These are phyloP conservation scores for Pneumocystis carinii DNA, from an alignment of 1,139 yeast species.

Conservation along the genomic window DNA sequence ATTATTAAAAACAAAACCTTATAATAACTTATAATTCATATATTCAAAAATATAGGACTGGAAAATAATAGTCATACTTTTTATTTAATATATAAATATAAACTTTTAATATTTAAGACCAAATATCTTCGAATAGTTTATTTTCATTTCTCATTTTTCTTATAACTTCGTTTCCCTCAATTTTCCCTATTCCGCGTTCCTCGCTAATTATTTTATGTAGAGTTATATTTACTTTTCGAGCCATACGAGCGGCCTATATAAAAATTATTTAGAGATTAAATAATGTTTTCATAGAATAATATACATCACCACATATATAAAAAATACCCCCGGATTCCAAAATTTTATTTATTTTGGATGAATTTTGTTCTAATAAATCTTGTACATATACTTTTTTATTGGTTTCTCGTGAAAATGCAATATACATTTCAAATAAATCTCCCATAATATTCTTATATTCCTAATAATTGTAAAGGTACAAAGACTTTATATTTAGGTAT, in stretches of 20 bases:
- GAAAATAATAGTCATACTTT: background rate
- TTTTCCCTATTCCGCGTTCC: conserved; percentile 43
- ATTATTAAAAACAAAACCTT: background rate
- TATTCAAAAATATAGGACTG: background rate
- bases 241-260: conserved; percentile 58
- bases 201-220: conserved; percentile 28
- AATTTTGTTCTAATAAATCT: conserved; percentile 49
- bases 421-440: conserved; percentile 49
- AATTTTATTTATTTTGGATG: conserved; percentile 38
- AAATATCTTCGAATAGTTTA: conserved; percentile 92
- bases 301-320: conserved; percentile 88
- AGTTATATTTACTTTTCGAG: conserved; percentile 80
- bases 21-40: background rate
- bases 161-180: conserved; percentile 61
- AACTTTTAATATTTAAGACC: conserved; percentile 33
- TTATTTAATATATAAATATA: background rate
- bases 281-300: background rate
- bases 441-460: conserved; percentile 51
- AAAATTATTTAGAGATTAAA: background rate
- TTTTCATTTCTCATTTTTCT: conserved; percentile 73
- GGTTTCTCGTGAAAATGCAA: conserved; percentile 73
- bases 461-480: background rate
- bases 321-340: conserved; percentile 66
- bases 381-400: conserved; percentile 73
- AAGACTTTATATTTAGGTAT: conserved; percentile 2